Base-by-base conservation (phyloP, 192 early-diverging fungal species). In the Backusella luteola region DNA sequence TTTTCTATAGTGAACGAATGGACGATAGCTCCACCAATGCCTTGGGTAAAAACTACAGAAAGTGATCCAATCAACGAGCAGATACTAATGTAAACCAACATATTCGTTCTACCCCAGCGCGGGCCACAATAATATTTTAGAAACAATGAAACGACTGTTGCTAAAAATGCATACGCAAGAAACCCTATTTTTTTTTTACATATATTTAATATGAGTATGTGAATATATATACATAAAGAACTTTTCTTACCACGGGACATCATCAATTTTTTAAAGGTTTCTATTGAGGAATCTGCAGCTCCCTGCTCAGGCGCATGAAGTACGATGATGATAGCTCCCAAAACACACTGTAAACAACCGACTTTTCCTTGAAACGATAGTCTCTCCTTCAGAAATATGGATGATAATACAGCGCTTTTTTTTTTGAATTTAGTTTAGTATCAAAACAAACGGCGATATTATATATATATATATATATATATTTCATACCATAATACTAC, bases 1-100 rank as follows among this genome's bases (percentile, higher is more conserved):
- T 93, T 94, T 69, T 91, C 86, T 66, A 93, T 92, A 0, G 93
- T 90, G 87, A 95, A 91, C 7, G 95, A 96, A 76, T 96, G 87
- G 74, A 94, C 91, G 52, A 96, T 88, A 6, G 95, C 95, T 59
- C 94, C 91, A 53, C 94, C 95, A 68, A 96, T 88, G 1, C 92
- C 97, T 84, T 97, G 96, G 67, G 91, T 93, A 15, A 93, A 91
- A 29, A 94, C 93, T 8, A 97, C 94, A 4, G 94, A 92, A 38
- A 96, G 82, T 0, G 96, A 98, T 2, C 96, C 96, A 29, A 95
- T 94, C 36, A 96, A 82, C 1, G 96, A 98, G 83, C 96, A 98
- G 52, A 98, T 94, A 35, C 89, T 87, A 72, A 98, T 90, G 79
- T 96, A 98, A 6, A 98, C 89, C 41, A 98, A 80, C 85, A 95